Evolutionary conservation across 345 rosid species (phyloP), one percentile per base, ranked within the genome.

Genomic region (Acer campestre): DNA sequence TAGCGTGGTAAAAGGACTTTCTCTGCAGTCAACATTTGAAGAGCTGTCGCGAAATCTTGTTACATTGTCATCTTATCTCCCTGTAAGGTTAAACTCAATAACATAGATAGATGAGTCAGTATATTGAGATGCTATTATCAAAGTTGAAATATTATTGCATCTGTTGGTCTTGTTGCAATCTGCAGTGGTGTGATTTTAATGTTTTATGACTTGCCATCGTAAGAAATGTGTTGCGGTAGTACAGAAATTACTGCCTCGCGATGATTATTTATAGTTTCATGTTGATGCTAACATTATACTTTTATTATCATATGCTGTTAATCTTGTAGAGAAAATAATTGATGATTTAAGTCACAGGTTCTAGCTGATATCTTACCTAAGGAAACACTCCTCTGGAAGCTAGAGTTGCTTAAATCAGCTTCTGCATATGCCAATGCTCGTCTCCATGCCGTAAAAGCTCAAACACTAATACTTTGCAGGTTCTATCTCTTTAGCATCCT

Each of bases 381-480:
- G 59, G 84, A 70, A 20, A 80, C 84, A 51, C 82, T 81, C 67
- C 75, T 68, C 16, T 86, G 89, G 89, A 86, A 84, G 71, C 75
- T 86, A 70, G 68, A 86, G 31, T 56, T 83, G 80, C 44, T 90
- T 31, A 84, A 82, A 75, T 81, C 88, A 80, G 91, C 91, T 81
- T 80, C 95, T 59, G 84, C 85, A 76, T 85, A 79, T 79, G 87
- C 89, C 73, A 86, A 83, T 75, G 87, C 89, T 42, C 88, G 81
- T 58, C 88, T 91, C 69, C 66, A 86, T 74, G 84, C 84, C 59
- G 81, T 87, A 76, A 84, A 80, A 77, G 95, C 94, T 67, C 86
- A 91, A 80, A 85, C 83, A 27, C 84, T 93, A 48, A 70, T 93
- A 73, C 92, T 93, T 79, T 80, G 82, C 20, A 93, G 95, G 97